phyloP scores from a whole-genome alignment of 2,329 filamentous ascomycete species.

The Aschersonia sp. region DNA sequence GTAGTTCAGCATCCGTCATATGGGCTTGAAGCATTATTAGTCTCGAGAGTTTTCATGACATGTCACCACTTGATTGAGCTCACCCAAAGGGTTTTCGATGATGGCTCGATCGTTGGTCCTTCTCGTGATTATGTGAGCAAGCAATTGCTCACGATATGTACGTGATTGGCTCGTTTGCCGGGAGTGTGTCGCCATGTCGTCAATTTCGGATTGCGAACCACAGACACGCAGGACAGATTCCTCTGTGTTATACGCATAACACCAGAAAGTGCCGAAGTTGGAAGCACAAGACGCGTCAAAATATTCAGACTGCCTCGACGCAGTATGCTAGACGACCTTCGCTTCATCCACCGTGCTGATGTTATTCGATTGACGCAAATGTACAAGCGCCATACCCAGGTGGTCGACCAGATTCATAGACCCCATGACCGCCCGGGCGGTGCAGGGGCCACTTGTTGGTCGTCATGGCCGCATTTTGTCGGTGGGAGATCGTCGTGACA shows the following conservation, averaged over 20 bases:
- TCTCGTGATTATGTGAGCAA: conserved; percentile 12
- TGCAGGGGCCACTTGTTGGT: background rate
- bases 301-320: background rate
- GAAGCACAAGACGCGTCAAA: too few relatives aligned
- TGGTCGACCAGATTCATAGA: background rate
- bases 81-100: conserved; percentile 22
- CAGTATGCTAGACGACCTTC: background rate
- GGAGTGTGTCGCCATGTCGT: background rate
- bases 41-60: background rate
- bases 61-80: background rate
- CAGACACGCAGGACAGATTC: background rate
- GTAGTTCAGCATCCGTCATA: conserved; percentile 21
- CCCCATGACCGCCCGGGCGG: background rate
- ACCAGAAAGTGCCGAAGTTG: too few relatives aligned
- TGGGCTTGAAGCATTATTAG: conserved; percentile 14
- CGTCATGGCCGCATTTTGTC: background rate
- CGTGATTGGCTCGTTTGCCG: background rate
- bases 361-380: background rate
- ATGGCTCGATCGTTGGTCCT: conserved; percentile 17
- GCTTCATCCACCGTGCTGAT: background rate
- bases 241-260: too few relatives aligned
- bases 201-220: background rate
- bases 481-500: too few relatives aligned
- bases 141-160: conserved; percentile 6
- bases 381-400: background rate